Percentiles rank a stretch among this genome's conserved stretches.
phyloP scores from a whole-genome alignment of 2,329 filamentous ascomycete genomes.

The Cadophora malorum region DNA sequence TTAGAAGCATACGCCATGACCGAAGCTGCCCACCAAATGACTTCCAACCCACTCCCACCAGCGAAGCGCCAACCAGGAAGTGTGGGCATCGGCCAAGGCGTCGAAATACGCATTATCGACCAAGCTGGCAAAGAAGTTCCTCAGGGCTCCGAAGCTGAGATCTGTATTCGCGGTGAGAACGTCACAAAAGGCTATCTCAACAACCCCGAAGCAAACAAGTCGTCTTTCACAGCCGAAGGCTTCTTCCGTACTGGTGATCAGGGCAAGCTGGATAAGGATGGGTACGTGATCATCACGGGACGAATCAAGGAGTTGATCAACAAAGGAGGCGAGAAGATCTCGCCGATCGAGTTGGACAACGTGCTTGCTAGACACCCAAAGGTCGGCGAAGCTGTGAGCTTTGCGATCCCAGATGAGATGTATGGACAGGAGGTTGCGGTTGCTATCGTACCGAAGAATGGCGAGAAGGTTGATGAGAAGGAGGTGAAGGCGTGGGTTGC shows the following conservation, averaged over 20 bases:
- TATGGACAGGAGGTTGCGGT: slow-evolving; percentile 84
- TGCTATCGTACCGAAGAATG: slow-evolving; percentile 75
- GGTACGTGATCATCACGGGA: slow-evolving; percentile 87
- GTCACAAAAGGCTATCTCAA: slow-evolving; percentile 87
- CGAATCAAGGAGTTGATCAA: slow-evolving; percentile 93
- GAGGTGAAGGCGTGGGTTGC: slow-evolving; percentile 73
- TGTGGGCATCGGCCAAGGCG: slow-evolving; percentile 83
- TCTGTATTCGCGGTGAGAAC: slow-evolving; percentile 82
- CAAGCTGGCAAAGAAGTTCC: slow-evolving; percentile 70
- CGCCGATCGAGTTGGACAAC: slow-evolving; percentile 87
- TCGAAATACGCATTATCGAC: slow-evolving; percentile 80
- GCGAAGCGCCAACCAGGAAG: slow-evolving; percentile 80
- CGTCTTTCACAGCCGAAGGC: slow-evolving; percentile 74
- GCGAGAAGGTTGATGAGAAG: slow-evolving; percentile 59
- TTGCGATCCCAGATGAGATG: slow-evolving; percentile 81
- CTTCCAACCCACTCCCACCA: slow-evolving; percentile 74
- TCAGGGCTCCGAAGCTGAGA: slow-evolving; percentile 77
- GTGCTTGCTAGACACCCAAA: slow-evolving; percentile 75
- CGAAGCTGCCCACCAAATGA: slow-evolving; percentile 87
- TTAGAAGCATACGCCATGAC: slow-evolving; percentile 94
- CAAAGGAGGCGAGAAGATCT: slow-evolving; percentile 90
- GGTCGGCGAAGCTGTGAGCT: slow-evolving; percentile 80
- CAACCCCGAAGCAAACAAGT: slow-evolving; percentile 76
- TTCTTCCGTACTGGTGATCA: slow-evolving; percentile 92
- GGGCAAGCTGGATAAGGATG: slow-evolving; percentile 79